These are phyloP conservation scores for Diaporthe caulivora DNA, from an alignment of 2,329 filamentous ascomycete species.

Conservation along the genomic window DNA sequence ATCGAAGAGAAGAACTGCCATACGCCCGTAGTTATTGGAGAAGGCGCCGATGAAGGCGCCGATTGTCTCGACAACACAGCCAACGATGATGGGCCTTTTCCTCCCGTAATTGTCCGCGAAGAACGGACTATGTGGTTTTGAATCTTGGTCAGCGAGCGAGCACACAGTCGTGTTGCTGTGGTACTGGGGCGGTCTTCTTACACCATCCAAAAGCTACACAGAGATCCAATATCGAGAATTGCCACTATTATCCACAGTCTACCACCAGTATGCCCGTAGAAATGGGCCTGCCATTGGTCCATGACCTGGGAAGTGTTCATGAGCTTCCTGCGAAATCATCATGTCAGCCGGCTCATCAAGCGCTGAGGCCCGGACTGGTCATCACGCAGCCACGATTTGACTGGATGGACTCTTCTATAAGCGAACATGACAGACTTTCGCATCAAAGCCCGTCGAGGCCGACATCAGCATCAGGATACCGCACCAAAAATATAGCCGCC, in stretches of 20 bases:
- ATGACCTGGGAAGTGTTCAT: conserved; percentile 72
- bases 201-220: conserved; percentile 58
- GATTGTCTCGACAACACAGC: conserved; percentile 60
- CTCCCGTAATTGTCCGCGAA: conserved; percentile 59
- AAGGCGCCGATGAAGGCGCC: conserved; percentile 58
- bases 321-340: conserved; percentile 54
- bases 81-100: conserved; percentile 56
- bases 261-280: conserved; percentile 57
- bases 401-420: conserved; percentile 7
- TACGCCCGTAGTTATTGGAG: conserved; percentile 57
- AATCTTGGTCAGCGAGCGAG: background rate
- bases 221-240: conserved; percentile 65
- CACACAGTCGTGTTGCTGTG: background rate
- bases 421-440: conserved; percentile 47
- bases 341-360: conserved; percentile 44
- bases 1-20: conserved; percentile 41
- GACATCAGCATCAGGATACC: conserved; percentile 70
- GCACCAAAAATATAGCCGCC: conserved; percentile 66
- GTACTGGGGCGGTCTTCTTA: background rate
- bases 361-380: background rate
- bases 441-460: conserved; percentile 73
- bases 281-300: conserved; percentile 64
- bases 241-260: conserved; percentile 63
- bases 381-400: background rate
- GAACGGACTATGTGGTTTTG: conserved; percentile 49